Conservation (phyloP, 2,329 filamentous ascomycete genomes). For the Chaetothyriales sp. region DNA sequence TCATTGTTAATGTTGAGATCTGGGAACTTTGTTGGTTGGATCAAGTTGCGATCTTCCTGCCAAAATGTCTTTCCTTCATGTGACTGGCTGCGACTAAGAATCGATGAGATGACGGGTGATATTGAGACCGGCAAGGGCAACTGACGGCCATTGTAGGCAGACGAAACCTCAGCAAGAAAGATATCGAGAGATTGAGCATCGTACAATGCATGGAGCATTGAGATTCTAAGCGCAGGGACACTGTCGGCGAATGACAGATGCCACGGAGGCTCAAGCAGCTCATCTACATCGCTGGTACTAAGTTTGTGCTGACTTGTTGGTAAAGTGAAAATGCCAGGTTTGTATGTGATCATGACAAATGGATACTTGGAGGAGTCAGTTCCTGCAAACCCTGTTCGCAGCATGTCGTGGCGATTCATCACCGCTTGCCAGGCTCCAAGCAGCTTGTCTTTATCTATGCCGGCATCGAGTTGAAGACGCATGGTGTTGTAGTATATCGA, state of each 20-base stretch:
- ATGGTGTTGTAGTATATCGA: conserved; percentile 64
- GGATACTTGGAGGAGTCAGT: conserved; percentile 46
- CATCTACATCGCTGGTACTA: conserved; percentile 14
- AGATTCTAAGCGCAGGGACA: conserved; percentile 32
- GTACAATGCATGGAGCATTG: conserved; percentile 69
- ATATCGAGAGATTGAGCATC: conserved; percentile 61
- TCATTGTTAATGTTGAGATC: conserved; percentile 51
- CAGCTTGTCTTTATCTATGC: conserved; percentile 31
- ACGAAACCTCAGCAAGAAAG: conserved; percentile 48
- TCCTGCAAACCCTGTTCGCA: conserved; percentile 60
- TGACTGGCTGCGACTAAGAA: conserved; percentile 27
- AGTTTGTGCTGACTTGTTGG: conserved; percentile 20
- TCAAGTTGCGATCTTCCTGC: conserved; percentile 32
- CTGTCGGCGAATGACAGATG: conserved; percentile 34
- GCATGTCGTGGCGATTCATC: conserved; percentile 49
- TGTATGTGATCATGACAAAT: conserved; percentile 63
- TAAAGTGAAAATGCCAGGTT: conserved; percentile 20
- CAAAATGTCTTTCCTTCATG: conserved; percentile 7
- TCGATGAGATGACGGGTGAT: conserved; percentile 30
- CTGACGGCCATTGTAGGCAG: conserved; percentile 22
- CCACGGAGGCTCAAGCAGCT: conserved; percentile 50
- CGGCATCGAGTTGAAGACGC: conserved; percentile 36
- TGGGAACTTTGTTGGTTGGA: conserved; percentile 59
- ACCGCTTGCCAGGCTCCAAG: conserved; percentile 47
- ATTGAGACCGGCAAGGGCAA: conserved; percentile 24